phyloP scores from a whole-genome alignment of 371 early-diverging fungal genomes.

The Basidiobolus meristosporus region DNA sequence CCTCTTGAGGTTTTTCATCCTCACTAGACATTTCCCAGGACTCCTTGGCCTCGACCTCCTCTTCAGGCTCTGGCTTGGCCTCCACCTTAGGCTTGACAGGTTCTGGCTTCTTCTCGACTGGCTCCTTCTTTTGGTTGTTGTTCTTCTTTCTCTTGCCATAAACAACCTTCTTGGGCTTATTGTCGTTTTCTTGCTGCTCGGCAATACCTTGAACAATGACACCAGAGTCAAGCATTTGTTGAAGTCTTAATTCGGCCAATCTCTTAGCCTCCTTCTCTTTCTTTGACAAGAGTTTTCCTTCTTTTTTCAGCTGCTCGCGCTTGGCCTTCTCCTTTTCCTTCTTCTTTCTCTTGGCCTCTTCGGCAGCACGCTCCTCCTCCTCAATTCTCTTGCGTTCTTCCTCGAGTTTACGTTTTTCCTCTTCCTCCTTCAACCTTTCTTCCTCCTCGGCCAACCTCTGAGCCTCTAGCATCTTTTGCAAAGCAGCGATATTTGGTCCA shows the following conservation, averaged over 20 bases:
- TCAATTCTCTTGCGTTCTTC: conserved; percentile 30
- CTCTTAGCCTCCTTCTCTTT: conserved; percentile 80
- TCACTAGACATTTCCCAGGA: conserved; percentile 41
- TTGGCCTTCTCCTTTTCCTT: conserved; percentile 62
- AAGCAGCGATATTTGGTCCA: conserved; percentile 32
- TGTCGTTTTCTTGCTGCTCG: conserved; percentile 13
- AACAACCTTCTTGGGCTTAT: conserved; percentile 21
- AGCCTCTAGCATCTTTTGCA: conserved; percentile 44
- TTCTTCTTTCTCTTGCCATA: conserved; percentile 38
- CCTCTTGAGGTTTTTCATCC: conserved; percentile 16
- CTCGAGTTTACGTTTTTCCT: conserved; percentile 23
- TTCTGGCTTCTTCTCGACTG: conserved; percentile 10
- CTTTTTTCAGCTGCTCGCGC: conserved; percentile 75
- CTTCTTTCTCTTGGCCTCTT: conserved; percentile 36
- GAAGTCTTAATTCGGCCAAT: conserved; percentile 43
- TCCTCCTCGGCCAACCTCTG: conserved; percentile 34
- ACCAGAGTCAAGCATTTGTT: conserved; percentile 63
- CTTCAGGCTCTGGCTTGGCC: conserved; percentile 12
- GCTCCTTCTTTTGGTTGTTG: conserved; percentile 5
- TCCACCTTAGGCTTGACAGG: conserved; percentile 17
- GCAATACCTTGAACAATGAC: conserved; percentile 30
- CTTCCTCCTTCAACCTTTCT: conserved; percentile 20
- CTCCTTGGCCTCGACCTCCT: conserved; percentile 26
- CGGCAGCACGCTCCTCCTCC: conserved; percentile 25
- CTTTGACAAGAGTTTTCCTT: conserved; percentile 83